These are phyloP conservation scores for Sporothrix sp. DNA, from an alignment of 2,329 filamentous ascomycete species.

Conservation along the genomic window DNA sequence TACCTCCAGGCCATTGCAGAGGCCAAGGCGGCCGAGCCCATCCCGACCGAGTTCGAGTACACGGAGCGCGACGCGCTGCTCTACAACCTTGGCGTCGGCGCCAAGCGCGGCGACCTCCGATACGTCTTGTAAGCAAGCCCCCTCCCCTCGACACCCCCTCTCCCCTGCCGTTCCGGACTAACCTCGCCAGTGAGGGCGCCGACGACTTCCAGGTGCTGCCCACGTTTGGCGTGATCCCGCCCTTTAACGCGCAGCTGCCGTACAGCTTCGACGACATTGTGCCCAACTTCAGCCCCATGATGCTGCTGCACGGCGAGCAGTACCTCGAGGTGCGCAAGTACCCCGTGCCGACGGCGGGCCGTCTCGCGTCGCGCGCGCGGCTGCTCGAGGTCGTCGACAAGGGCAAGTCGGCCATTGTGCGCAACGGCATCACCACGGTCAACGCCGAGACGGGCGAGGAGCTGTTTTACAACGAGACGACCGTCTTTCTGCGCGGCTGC, in stretches of 20 bases:
- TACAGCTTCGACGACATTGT: conserved; percentile 76
- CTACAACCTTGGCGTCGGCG: conserved; percentile 90
- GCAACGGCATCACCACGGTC: conserved; percentile 70
- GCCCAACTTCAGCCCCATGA: conserved; percentile 96
- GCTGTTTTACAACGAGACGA: conserved; percentile 93
- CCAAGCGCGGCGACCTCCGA: conserved; percentile 78
- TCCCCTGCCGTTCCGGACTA: background rate
- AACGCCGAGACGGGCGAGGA: conserved; percentile 79
- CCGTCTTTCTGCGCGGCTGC: conserved; percentile 82
- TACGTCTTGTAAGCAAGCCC: conserved; percentile 57
- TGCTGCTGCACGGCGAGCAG: conserved; percentile 97
- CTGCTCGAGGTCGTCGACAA: conserved; percentile 96
- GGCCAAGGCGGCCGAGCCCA: conserved; percentile 60
- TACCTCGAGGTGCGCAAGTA: conserved; percentile 91
- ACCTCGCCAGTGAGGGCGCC: conserved; percentile 53
- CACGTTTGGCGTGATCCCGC: conserved; percentile 94
- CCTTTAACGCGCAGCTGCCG: conserved; percentile 72
- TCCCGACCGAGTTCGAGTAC: conserved; percentile 69
- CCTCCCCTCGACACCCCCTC: background rate
- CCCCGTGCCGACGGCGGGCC: conserved; percentile 78
- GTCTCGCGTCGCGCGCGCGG: conserved; percentile 63
- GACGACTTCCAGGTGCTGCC: conserved; percentile 91
- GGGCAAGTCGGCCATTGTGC: conserved; percentile 76
- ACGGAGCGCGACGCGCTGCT: conserved; percentile 83
- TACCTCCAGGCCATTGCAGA: conserved; percentile 64